Conservation (phyloP, 805 yeast species). For the Starmera amethionina region DNA sequence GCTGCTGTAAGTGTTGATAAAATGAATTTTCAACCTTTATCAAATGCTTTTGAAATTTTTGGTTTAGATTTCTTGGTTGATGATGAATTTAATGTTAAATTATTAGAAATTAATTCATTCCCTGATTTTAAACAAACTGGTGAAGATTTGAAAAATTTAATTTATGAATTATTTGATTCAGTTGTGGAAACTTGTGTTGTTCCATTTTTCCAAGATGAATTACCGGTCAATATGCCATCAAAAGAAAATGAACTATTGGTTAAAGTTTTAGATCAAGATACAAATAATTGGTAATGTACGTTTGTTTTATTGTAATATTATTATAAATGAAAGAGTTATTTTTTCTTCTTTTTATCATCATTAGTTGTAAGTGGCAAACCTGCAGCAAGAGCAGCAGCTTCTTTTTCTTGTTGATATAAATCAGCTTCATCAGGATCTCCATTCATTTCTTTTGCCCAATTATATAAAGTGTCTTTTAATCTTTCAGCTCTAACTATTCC, state of each 20-base stretch:
- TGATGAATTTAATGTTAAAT: constrained; percentile 37
- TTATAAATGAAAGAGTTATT: no score
- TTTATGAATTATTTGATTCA: constrained; percentile 55
- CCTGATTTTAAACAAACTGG: constrained; percentile 99
- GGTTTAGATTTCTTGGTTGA: constrained; percentile 86
- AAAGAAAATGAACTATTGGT: constrained; percentile 18
- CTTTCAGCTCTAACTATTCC: constrained; percentile 75
- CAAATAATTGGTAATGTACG: constrained; percentile 27
- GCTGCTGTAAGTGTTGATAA: constrained; percentile 80
- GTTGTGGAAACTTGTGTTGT: constrained; percentile 38
- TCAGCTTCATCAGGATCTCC: constrained; percentile 46
- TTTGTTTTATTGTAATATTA: no score
- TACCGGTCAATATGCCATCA: no score
- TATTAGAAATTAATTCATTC: constrained; percentile 84
- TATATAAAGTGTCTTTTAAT: constrained; percentile 54
- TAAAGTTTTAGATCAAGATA: constrained; percentile 28
- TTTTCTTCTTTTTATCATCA: not conserved
- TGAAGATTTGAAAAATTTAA: constrained; percentile 51
- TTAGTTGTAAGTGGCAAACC: constrained; percentile 12
- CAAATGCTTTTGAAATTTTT: constrained; percentile 75
- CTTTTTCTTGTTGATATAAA: constrained; percentile 22
- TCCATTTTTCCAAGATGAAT: constrained; percentile 35
- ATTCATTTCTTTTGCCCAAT: constrained; percentile 83
- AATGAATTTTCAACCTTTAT: constrained; percentile 74
- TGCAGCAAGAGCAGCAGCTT: constrained; percentile 20